Evolutionary conservation across 177 flowering plant genomes (phyloP).

Genomic region (Vitis hybrid): DNA sequence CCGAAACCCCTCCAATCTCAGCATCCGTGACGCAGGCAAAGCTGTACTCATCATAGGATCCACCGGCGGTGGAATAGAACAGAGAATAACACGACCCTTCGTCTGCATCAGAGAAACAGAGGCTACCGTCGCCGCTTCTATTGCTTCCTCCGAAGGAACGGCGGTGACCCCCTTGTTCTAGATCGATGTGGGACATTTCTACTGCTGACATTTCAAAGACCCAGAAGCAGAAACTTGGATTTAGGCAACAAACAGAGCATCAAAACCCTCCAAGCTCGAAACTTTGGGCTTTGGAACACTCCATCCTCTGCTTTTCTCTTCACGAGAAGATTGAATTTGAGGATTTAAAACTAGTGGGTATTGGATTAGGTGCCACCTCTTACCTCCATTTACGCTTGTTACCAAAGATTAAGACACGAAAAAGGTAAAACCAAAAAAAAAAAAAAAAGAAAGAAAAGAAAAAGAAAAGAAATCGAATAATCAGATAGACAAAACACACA

Average conservation of each 20-base stretch:
- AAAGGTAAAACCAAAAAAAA: neutral
- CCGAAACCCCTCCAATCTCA: slow-evolving; percentile 38
- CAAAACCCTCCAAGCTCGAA: slow-evolving; percentile 12
- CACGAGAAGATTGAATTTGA: neutral
- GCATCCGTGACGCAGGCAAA: slow-evolving; percentile 44
- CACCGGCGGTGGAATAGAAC: slow-evolving; percentile 59
- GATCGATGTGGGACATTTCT: slow-evolving; percentile 39
- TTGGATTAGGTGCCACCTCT: slow-evolving; percentile 33
- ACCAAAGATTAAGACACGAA: neutral
- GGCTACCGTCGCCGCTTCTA: slow-evolving; percentile 36
- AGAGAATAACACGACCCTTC: slow-evolving; percentile 76
- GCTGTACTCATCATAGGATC: slow-evolving; percentile 57
- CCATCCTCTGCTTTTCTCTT: neutral
- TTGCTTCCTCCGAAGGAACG: slow-evolving; percentile 27
- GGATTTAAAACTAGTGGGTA: slow-evolving; percentile 21
- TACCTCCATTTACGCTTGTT: slow-evolving; percentile 18
- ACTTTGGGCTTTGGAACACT: slow-evolving; percentile 1
- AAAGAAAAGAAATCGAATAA: neutral
- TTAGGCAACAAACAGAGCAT: slow-evolving; percentile 1
- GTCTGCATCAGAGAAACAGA: slow-evolving; percentile 65
- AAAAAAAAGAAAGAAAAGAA: neutral
- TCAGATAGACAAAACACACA: neutral
- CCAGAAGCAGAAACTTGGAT: slow-evolving; percentile 9
- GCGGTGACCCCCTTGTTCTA: slow-evolving; percentile 37
- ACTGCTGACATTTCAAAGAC: slow-evolving; percentile 28